Conservation (phyloP, 768 basidiomycete species). For the Lactifluus rugatus region DNA sequence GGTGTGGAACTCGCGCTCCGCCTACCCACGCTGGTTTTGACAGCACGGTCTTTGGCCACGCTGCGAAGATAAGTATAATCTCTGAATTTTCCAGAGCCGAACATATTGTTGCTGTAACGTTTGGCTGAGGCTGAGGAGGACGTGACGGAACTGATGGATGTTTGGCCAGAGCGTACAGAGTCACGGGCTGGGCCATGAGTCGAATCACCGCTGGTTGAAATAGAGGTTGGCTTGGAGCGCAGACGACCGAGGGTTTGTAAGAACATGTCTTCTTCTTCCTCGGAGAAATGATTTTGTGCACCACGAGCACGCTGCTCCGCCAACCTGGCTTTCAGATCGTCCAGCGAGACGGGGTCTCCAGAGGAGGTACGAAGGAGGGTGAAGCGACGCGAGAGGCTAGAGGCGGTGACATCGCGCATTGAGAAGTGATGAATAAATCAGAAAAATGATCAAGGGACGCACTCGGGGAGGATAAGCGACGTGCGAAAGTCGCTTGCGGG, state of each 20-base stretch:
- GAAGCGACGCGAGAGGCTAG: conserved; percentile 73
- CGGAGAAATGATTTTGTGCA: conserved; percentile 55
- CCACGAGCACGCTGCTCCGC: conserved; percentile 71
- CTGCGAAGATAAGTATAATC: conserved; percentile 65
- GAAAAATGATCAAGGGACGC: conserved; percentile 28
- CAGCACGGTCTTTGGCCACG: conserved; percentile 32
- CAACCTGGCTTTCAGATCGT: conserved; percentile 54
- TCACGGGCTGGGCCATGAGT: conserved; percentile 4
- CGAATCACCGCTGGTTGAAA: conserved; percentile 21
- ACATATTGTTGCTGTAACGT: conserved; percentile 80
- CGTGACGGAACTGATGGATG: conserved; percentile 32
- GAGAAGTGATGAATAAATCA: background rate
- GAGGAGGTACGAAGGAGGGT: conserved; percentile 63
- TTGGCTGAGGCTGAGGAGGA: conserved; percentile 38
- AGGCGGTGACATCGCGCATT: conserved; percentile 6
- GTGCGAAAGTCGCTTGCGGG: conserved; percentile 74
- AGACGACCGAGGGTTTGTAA: conserved; percentile 57
- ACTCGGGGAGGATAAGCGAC: conserved; percentile 80
- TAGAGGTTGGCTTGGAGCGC: conserved; percentile 29
- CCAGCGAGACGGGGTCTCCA: conserved; percentile 55
- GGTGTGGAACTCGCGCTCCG: conserved; percentile 23
- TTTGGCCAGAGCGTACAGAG: conserved; percentile 22
- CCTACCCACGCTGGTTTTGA: conserved; percentile 30
- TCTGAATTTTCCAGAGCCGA: conserved; percentile 69
- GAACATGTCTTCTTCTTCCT: conserved; percentile 81